phyloP scores from a whole-genome alignment of 225 moss, liverwort and hornwort genomes.

The Polytrichum commune region DNA sequence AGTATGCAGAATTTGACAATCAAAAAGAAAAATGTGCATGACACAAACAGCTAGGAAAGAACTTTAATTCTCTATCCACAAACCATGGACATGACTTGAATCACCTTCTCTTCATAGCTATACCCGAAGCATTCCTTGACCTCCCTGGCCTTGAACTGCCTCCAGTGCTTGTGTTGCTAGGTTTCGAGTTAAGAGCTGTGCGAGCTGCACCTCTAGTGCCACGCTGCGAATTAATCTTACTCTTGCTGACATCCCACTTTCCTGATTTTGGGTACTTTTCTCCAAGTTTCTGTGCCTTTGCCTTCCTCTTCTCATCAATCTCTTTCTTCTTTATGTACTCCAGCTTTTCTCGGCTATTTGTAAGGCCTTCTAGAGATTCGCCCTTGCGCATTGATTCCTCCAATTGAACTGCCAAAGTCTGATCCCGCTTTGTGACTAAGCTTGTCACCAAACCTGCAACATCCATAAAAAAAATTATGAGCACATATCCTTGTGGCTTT shows the following conservation, averaged over 20 bases:
- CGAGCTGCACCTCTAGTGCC: constrained; percentile 45
- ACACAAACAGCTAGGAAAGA: too few relatives aligned
- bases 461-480: background rate
- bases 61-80: too few relatives aligned
- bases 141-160: constrained; percentile 6
- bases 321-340: constrained; percentile 66
- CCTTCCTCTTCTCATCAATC: constrained; percentile 53
- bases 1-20: too few relatives aligned
- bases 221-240: constrained; percentile 35
- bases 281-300: constrained; percentile 45
- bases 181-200: constrained; percentile 3
- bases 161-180: constrained; percentile 11
- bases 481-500: too few relatives aligned
- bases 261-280: constrained; percentile 39
- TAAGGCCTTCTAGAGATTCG: constrained; percentile 76
- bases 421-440: constrained; percentile 85
- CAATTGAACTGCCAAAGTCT: constrained; percentile 79
- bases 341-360: constrained; percentile 72
- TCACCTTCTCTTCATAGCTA: constrained; percentile 42
- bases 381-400: constrained; percentile 93
- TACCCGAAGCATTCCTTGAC: constrained; percentile 17
- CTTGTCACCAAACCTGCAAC: constrained; percentile 83
- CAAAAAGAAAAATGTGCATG: too few relatives aligned
- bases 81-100: background rate
- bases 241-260: constrained; percentile 28